Evolutionary conservation across 805 yeast species (phyloP), one percentile per base, ranked within the genome.

Genomic region (Lachancea sp.): DNA sequence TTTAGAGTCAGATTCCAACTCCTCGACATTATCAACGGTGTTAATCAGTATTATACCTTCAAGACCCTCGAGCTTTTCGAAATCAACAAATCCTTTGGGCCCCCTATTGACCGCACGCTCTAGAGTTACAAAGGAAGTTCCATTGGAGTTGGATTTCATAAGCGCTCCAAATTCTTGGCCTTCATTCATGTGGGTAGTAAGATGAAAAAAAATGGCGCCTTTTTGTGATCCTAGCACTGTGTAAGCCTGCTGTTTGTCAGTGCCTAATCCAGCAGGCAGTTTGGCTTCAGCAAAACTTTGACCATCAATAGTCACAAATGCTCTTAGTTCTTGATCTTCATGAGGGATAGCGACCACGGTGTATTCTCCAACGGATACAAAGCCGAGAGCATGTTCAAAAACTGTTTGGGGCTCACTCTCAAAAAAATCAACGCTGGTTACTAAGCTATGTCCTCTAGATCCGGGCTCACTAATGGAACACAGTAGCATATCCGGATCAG

Each of bases 71-170:
- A 89, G 71, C 53, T 82, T 80, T 58, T 93, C 98, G 63, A 82
- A 91, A 65, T 91, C 99, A 44, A 87, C 96, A 66, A 65, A 89
- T 0, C 96, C 98, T 3, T 52, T 55, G 4, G 50, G 47, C 52
- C 89, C 79, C 53, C 97, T 73, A 63, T 90, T 93, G 15, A 88
- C 96, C 46, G 77, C 66, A 9, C 73, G 75, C 48, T 84, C 71
- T 2, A 89, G 69, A 32, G 79, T 67, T 2, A 84, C 87, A 59
- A 86, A 90, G 5, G 84, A 78, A 0, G 97, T 88, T 49, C 99
- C 99, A 55, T 88, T 87, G 16, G 85, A 86, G 64, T 91, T 90
- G 2, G 96, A 87, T 58, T 91, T 91, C 58, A 93, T 70, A 16
- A 93, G 66, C 0, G 87, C 72, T 15, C 99, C 99, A 60, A 62